These are phyloP conservation scores for Serendipita sp. DNA, from an alignment of 768 basidiomycete genomes.

Conservation along the genomic window DNA sequence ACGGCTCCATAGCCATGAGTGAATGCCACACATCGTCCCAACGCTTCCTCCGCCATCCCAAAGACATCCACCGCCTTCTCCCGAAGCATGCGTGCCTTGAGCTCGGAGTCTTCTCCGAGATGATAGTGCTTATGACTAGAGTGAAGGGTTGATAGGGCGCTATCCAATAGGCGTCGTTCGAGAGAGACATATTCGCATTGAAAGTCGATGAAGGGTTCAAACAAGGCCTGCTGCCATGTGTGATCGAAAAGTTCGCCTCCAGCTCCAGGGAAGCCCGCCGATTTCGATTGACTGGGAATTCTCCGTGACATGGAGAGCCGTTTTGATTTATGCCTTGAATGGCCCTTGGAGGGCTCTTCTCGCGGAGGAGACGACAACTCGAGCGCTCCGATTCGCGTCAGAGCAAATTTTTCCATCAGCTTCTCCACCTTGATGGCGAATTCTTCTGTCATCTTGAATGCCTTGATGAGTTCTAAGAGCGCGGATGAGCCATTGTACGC, in stretches of 20 bases:
- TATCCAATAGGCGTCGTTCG: constrained; percentile 56
- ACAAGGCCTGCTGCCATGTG: constrained; percentile 77
- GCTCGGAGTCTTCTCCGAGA: constrained; percentile 8
- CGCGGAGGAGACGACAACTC: background rate
- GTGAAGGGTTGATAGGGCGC: constrained; percentile 35
- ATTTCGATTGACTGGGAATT: constrained; percentile 19
- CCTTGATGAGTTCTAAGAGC: constrained; percentile 53
- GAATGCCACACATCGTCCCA: constrained; percentile 57
- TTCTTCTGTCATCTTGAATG: constrained; percentile 64
- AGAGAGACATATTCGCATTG: constrained; percentile 71
- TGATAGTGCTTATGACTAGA: constrained; percentile 3
- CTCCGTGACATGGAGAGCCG: constrained; percentile 23
- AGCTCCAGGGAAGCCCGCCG: constrained; percentile 7
- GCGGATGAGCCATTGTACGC: constrained; percentile 45
- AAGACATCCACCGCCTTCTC: constrained; percentile 68
- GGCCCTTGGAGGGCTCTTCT: constrained; percentile 10
- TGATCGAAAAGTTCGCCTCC: constrained; percentile 29
- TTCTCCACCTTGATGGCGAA: constrained; percentile 61
- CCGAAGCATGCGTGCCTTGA: constrained; percentile 42
- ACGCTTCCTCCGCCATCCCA: constrained; percentile 61
- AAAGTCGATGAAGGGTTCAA: constrained; percentile 86
- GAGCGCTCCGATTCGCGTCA: constrained; percentile 20
- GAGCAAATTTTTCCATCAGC: constrained; percentile 51
- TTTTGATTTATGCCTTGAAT: constrained; percentile 16
- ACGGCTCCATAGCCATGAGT: constrained; percentile 80